Base-by-base conservation (phyloP, 805 yeast species). In the Candida glaebosa region DNA sequence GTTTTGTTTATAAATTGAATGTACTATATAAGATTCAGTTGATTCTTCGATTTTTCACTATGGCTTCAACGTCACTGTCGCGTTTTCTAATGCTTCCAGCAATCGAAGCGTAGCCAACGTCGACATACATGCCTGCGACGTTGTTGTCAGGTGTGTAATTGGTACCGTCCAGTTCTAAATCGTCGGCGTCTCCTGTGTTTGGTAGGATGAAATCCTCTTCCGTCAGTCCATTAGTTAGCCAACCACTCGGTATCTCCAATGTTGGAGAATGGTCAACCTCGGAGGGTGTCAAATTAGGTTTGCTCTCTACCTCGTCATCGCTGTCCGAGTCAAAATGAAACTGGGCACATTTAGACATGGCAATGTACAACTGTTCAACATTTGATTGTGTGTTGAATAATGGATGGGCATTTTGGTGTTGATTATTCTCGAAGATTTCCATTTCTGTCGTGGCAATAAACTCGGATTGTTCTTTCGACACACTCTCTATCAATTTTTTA, bases 41-140 rank as follows among this genome's bases (percentile, higher is more conserved):
- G 16, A 39, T 25, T 39, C 48, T 34, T 20, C 52, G 41, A 30
- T 25, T 39, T 35, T 51, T 51, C 6, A 18, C 39, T 14, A 22
- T 33, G 6, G 31, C 42, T 4, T 42, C 44, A 17, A 41, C 50
- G 12, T 56, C 62, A 1, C 53, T 51, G n/a, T 53, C 57, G 32
- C 63, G 44, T 28, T 56, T 54, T 18, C 71, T 47, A 14, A 58
- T 52, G 5, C 48, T 50, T 1, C 75, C 75, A 2, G 67, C 64
- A 3, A 65, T 50, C 6, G 63, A 55, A 18, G 59, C 64, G 40
- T 48, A 60, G n/a, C 65, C 70, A n/a, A 69, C 54, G 36, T 67
- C 69, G 19, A 69, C 71, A 36, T 63, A 50, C 73, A 69, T 68
- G 2, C 71, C 74, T 0, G 73, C 73, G 16, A 49, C 61, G 12